Base-by-base conservation (phyloP, 2,329 filamentous ascomycete species). In the Ramularia collo-cygni region DNA sequence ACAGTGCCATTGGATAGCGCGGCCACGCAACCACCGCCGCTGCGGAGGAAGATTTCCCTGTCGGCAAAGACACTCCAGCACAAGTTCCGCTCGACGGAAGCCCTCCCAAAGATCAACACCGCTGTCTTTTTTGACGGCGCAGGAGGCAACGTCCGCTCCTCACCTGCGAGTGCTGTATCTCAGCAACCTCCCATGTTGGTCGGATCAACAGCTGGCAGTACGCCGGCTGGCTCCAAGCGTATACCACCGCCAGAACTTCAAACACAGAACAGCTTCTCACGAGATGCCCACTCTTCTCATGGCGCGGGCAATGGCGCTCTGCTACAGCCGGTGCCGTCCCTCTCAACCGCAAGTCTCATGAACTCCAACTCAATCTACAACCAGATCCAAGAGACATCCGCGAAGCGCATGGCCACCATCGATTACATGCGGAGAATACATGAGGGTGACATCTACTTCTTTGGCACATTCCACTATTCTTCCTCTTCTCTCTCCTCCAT, bases 361-460 rank as follows among this genome's bases (percentile, higher is more conserved):
- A 51, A 52, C 14, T 74, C 76, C 7, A 65, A 70, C 43, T 66
- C 71, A 34, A 69, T 81, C 40, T 80, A 77, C 59, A 72, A 79
- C 51, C 75, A 79, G 48, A 78, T 98, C 46, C 85, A 90, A 42
- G 90, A 96, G 44, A 77, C 86, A 54, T 83, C 86, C 27, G 82
- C 83, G 43, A 98, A 98, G 70, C 77, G 92, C 53, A 95, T 98
- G 69, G 88, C 87, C 2, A 96, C 92, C 0, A 64, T 98, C 29
- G 86, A 94, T 55, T 98, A 98, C 60, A 64, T 98, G 48, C 79
- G 89, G 47, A 95, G 93, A 68, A 83, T 88, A 18, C 89, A 98
- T 60, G 88, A 95, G 66, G 89, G 90, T 45, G 81, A 87, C 43
- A 81, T 95, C 29, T 96, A 94, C 69, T 96, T 92, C 89, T 95